Conservation (phyloP, 768 basidiomycete species). For the Amylocystis lapponica region DNA sequence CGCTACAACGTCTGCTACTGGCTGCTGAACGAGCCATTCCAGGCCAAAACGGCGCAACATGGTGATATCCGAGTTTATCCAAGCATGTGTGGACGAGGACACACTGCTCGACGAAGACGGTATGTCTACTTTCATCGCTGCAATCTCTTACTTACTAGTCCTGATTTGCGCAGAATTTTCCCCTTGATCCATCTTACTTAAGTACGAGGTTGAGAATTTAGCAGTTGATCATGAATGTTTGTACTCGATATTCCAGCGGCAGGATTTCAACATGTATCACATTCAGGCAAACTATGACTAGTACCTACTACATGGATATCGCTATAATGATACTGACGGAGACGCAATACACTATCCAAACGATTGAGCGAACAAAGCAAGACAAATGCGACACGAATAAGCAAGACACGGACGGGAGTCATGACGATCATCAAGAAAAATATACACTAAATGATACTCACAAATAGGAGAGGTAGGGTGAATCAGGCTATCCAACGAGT, state of each 20-base stretch:
- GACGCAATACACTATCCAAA: no score
- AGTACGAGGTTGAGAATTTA: no score
- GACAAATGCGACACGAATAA: no score
- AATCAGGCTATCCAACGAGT: neutral
- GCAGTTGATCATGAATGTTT: neutral
- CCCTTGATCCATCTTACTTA: no score
- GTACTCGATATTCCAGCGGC: neutral
- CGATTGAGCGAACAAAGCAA: no score
- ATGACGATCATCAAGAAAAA: neutral
- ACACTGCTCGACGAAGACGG: slow-evolving; percentile 85
- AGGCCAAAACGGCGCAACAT: slow-evolving; percentile 82
- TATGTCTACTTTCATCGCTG: slow-evolving; percentile 18
- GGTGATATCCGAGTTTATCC: slow-evolving; percentile 71
- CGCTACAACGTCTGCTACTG: neutral
- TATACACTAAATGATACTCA: no score
- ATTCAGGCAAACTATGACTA: no score
- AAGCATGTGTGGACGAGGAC: slow-evolving; percentile 75
- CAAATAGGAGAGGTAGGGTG: no score
- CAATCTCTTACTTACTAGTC: neutral
- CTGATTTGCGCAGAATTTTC: slow-evolving; percentile 5
- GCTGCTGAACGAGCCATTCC: slow-evolving; percentile 6
- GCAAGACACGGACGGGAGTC: neutral
- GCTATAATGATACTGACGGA: no score
- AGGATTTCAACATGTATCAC: neutral
- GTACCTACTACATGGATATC: no score